phyloP scores from a whole-genome alignment of 768 basidiomycete genomes.

The Pulveroboletus sp. region DNA sequence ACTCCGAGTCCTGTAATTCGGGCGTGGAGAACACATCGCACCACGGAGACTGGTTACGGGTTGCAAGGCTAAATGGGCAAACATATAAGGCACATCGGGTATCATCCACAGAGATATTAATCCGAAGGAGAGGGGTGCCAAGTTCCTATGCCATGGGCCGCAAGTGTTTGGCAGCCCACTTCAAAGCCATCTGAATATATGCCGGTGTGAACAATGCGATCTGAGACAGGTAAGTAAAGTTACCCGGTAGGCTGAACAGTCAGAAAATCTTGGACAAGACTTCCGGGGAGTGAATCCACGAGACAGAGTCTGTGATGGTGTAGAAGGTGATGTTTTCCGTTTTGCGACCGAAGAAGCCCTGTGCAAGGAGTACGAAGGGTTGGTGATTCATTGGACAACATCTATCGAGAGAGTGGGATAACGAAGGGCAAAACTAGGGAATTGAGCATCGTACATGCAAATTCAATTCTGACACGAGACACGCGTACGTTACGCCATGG shows the following conservation, averaged over 20 bases:
- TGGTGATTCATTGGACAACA: slow-evolving; percentile 27
- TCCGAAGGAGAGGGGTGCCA: slow-evolving; percentile 30
- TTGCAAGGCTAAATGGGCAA: slow-evolving; percentile 39
- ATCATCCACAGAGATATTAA: slow-evolving; percentile 32
- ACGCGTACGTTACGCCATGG: slow-evolving; percentile 35
- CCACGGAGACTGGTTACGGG: slow-evolving; percentile 36
- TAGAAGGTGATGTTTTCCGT: slow-evolving; percentile 26
- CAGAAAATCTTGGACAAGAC: slow-evolving; percentile 30
- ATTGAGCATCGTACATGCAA: not conserved
- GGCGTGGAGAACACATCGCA: slow-evolving; percentile 32
- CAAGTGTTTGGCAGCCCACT: slow-evolving; percentile 34
- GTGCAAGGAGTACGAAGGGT: slow-evolving; percentile 38
- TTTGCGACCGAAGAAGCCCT: slow-evolving; percentile 35
- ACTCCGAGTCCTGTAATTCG: slow-evolving; percentile 37
- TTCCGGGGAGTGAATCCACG: slow-evolving; percentile 41
- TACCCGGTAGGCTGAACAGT: slow-evolving; percentile 3
- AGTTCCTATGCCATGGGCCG: slow-evolving; percentile 34
- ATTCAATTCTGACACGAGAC: not conserved
- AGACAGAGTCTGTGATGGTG: slow-evolving; percentile 33
- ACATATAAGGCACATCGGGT: slow-evolving; percentile 39
- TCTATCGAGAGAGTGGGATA: slow-evolving; percentile 21
- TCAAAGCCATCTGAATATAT: slow-evolving; percentile 13
- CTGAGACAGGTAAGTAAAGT: not conserved
- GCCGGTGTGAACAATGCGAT: not conserved
- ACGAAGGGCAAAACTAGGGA: slow-evolving; percentile 18